Evolutionary conservation across 352 stramenopile species (phyloP).

Genomic region (Phytopythium boreale): DNA sequence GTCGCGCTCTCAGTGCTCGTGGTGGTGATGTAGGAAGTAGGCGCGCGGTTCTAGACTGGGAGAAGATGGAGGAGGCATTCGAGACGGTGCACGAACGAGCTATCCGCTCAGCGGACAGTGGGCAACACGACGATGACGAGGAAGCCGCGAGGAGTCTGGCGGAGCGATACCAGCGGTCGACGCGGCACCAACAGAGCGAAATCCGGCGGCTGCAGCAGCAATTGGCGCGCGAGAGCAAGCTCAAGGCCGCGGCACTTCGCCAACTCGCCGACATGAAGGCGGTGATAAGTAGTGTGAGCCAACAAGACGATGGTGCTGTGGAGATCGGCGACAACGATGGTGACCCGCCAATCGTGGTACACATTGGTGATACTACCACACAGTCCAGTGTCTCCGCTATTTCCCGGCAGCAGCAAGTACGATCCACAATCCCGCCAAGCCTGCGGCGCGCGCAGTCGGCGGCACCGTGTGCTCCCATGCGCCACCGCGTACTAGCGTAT

Average conservation of each 20-base stretch:
- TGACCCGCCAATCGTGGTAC: neutral
- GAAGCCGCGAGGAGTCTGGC: slow-evolving; percentile 9
- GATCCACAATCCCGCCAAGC: slow-evolving; percentile 11
- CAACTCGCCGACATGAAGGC: neutral
- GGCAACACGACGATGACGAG: slow-evolving; percentile 9
- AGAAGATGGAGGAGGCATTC: slow-evolving; percentile 38
- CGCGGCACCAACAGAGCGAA: slow-evolving; percentile 62
- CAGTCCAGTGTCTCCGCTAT: neutral
- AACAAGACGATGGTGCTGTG: neutral
- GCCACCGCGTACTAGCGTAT: neutral
- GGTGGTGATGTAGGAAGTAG: neutral
- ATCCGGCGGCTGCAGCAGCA: slow-evolving; percentile 66
- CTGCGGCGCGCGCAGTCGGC: slow-evolving; percentile 29
- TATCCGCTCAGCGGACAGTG: slow-evolving; percentile 11
- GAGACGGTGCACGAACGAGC: slow-evolving; percentile 23
- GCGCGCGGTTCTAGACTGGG: slow-evolving; percentile 12
- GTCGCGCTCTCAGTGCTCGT: neutral
- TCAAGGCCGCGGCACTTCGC: slow-evolving; percentile 23
- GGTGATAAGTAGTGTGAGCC: neutral
- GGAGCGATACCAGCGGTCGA: slow-evolving; percentile 33
- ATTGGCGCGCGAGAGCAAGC: slow-evolving; percentile 41
- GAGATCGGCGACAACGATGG: neutral
- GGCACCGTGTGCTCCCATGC: slow-evolving; percentile 21
- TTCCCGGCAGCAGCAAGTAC: neutral
- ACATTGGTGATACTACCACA: neutral